Percentiles rank a stretch among this genome's conserved stretches.
Evolutionary conservation across 169 alveolate genomes (phyloP).

Genomic region (Fabrea salina): DNA sequence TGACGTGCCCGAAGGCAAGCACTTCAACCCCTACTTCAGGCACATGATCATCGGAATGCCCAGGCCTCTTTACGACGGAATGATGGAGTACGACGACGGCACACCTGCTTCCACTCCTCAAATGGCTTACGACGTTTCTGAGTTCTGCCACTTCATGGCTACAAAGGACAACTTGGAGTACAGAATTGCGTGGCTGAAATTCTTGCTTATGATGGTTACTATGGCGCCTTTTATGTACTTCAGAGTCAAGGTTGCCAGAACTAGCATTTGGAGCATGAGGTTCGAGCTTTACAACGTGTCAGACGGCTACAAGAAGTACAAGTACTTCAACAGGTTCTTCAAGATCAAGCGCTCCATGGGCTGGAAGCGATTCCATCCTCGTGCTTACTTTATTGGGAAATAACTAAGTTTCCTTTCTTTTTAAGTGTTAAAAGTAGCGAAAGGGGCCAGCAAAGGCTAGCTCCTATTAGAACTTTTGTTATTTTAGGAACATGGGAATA

Average conservation of each 20-base stretch:
- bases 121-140: conserved; percentile 90
- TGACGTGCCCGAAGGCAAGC: conserved; percentile 93
- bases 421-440: too few species aligned
- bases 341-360: conserved; percentile 26
- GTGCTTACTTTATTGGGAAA: conserved; percentile 25
- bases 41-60: conserved; percentile 98
- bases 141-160: conserved; percentile 62
- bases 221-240: conserved; percentile 8
- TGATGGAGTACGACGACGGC: conserved; percentile 96
- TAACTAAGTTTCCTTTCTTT: too few species aligned
- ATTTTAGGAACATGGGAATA: too few species aligned
- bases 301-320: conserved; percentile 33
- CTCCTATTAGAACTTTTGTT: too few species aligned
- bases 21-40: conserved; percentile 93
- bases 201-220: conserved; percentile 13
- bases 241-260: conserved; percentile 28
- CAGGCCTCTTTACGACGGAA: conserved; percentile 95
- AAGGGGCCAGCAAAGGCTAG: too few species aligned
- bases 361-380: conserved; percentile 30
- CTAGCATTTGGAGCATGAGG: conserved; percentile 27
- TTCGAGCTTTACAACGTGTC: conserved; percentile 26
- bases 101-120: conserved; percentile 96
- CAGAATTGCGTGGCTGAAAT: conserved; percentile 35
- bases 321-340: conserved; percentile 33
- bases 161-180: conserved; percentile 30